Conservation (phyloP, 805 yeast genomes). For the Sungouiozyma intestinalis region DNA sequence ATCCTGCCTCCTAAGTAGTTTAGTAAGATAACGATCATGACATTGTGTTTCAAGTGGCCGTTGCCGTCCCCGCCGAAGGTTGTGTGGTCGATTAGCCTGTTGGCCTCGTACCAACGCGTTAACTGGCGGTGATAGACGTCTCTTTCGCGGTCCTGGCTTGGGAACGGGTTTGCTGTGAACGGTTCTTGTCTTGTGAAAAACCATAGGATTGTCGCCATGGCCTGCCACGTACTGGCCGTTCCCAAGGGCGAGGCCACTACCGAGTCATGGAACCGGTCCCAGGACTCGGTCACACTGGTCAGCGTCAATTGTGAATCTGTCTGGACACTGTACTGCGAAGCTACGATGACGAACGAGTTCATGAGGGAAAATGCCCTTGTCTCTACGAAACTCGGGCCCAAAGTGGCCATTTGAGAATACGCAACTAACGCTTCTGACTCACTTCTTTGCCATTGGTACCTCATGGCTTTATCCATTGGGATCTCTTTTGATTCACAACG, state of each 20-base stretch:
- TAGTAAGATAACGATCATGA: constrained; percentile 18
- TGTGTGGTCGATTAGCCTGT: constrained; percentile 10
- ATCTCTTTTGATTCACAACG: not conserved
- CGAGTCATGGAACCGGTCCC: constrained; percentile 13
- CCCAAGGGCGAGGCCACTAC: constrained; percentile 8
- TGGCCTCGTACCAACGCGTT: constrained; percentile 13
- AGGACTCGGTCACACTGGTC: constrained; percentile 7
- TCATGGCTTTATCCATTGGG: not conserved
- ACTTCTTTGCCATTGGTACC: not conserved
- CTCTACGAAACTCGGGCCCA: constrained; percentile 6
- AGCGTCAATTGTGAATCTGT: constrained; percentile 8
- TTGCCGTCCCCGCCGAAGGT: not conserved
- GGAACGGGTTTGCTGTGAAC: constrained; percentile 20
- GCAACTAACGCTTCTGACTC: not conserved
- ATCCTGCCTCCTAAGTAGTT: constrained; percentile 25
- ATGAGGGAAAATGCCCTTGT: constrained; percentile 15
- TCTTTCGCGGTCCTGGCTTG: constrained; percentile 18
- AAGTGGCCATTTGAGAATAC: not conserved
- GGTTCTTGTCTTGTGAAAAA: constrained; percentile 25
- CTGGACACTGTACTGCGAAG: constrained; percentile 10
- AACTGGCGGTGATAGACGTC: constrained; percentile 12
- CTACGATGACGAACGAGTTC: constrained; percentile 13
- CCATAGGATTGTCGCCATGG: constrained; percentile 22
- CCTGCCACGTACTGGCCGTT: constrained; percentile 19
- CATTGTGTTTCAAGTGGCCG: constrained; percentile 16